Evolutionary conservation across 805 yeast species (phyloP).

Genomic region (Kodamaea neixiangensis): DNA sequence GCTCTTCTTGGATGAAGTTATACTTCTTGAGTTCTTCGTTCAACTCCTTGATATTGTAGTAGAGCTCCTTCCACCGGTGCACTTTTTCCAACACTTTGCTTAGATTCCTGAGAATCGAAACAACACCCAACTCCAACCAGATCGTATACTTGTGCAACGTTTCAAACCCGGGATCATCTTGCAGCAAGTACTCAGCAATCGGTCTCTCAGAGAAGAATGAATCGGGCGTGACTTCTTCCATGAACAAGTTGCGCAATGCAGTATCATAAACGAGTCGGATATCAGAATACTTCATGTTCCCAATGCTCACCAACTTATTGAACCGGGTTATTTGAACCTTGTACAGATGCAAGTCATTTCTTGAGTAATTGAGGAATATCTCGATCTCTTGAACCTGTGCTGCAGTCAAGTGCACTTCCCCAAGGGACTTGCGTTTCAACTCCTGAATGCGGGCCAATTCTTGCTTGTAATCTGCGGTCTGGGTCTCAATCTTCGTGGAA

Average conservation of each 20-base stretch:
- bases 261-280: slow-evolving; percentile 22
- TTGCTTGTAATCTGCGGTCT: not conserved
- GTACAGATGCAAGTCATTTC: slow-evolving; percentile 41
- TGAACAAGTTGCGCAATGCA: slow-evolving; percentile 8
- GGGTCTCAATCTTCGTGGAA: not conserved
- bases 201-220: not conserved
- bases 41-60: slow-evolving; percentile 26
- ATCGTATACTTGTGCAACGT: slow-evolving; percentile 18
- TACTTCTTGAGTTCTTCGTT: slow-evolving; percentile 29
- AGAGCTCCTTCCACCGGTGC: slow-evolving; percentile 32
- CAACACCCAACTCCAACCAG: slow-evolving; percentile 27
- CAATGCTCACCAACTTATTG: slow-evolving; percentile 37
- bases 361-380: slow-evolving; percentile 49
- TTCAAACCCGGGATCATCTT: slow-evolving; percentile 12
- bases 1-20: not conserved
- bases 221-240: not conserved
- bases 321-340: slow-evolving; percentile 31
- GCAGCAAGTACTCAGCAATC: not conserved
- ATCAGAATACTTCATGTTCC: slow-evolving; percentile 38
- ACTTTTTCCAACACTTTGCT: slow-evolving; percentile 24
- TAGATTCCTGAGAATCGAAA: slow-evolving; percentile 27
- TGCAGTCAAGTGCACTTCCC: slow-evolving; percentile 19
- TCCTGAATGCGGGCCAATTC: slow-evolving; percentile 17
- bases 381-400: slow-evolving; percentile 41
- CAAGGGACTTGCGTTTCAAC: not conserved